Evolutionary conservation across 208 protist genomes (phyloP).

Genomic region (Leishmania aethiopica): DNA sequence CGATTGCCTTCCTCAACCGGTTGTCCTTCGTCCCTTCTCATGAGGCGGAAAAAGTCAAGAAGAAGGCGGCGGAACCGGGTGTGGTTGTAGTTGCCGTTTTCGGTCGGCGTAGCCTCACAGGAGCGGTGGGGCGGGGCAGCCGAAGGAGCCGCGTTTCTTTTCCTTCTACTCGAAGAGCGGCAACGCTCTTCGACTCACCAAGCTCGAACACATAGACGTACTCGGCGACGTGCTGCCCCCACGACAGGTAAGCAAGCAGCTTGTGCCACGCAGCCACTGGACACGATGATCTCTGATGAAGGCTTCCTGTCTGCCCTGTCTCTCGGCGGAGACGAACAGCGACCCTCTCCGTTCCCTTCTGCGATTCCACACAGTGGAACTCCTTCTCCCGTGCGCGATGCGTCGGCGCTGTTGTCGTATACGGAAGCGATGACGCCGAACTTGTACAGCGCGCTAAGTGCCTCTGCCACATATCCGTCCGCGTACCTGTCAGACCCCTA

Average conservation of each 20-base stretch:
- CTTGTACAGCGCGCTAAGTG: slow-evolving; percentile 18
- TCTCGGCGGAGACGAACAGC: slow-evolving; percentile 2
- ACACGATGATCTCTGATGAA: slow-evolving; percentile 13
- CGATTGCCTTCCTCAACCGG: not conserved
- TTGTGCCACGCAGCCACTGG: no score
- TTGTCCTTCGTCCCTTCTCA: not conserved
- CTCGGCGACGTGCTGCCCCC: not conserved
- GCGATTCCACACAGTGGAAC: not conserved
- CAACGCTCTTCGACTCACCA: not conserved
- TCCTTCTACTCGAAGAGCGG: not conserved
- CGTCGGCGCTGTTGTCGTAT: not conserved
- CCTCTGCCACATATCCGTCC: not conserved
- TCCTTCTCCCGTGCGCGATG: slow-evolving; percentile 16
- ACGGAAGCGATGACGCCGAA: slow-evolving; percentile 5
- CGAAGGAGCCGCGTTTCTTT: not conserved
- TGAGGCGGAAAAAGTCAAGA: not conserved
- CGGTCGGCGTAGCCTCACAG: not conserved
- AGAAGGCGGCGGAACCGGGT: not conserved
- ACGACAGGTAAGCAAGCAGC: not conserved
- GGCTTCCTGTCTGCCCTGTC: slow-evolving; percentile 26
- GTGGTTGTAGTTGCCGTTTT: not conserved
- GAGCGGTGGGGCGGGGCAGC: not conserved
- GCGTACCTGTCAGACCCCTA: slow-evolving; percentile 14
- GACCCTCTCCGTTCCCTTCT: not conserved
- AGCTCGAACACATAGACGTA: not conserved